phyloP scores from a whole-genome alignment of 495 filamentous ascomycete genomes.

The Neurospora intermedia region DNA sequence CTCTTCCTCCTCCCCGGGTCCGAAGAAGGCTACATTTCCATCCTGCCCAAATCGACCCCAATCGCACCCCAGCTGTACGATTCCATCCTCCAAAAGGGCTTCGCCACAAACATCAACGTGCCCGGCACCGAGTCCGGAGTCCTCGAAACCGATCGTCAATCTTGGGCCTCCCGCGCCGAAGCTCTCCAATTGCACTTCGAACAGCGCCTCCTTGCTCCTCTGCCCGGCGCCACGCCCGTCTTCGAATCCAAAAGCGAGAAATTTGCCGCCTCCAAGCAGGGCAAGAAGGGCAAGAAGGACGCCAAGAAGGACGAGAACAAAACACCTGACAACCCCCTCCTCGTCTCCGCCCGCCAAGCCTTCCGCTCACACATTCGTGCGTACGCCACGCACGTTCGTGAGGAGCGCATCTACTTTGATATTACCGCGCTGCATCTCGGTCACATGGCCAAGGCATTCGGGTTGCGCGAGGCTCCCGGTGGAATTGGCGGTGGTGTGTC shows the following conservation, averaged over 20 bases:
- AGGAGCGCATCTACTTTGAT: slow-evolving; percentile 76
- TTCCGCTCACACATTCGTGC: slow-evolving; percentile 89
- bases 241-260: not conserved
- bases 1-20: slow-evolving; percentile 84
- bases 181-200: slow-evolving; percentile 39
- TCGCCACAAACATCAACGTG: slow-evolving; percentile 30
- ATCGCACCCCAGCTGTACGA: slow-evolving; percentile 32
- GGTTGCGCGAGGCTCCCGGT: slow-evolving; percentile 74
- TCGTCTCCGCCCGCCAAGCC: slow-evolving; percentile 66
- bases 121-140: slow-evolving; percentile 11
- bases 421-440: slow-evolving; percentile 83
- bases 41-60: slow-evolving; percentile 44
- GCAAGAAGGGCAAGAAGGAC: slow-evolving; percentile 10
- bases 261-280: slow-evolving; percentile 13
- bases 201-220: slow-evolving; percentile 30
- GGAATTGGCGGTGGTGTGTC: slow-evolving; percentile 50
- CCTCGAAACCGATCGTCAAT: slow-evolving; percentile 19
- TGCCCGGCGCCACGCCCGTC: not conserved
- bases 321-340: slow-evolving; percentile 22
- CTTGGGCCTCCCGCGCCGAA: slow-evolving; percentile 35
- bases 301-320: slow-evolving; percentile 1
- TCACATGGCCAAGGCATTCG: slow-evolving; percentile 90
- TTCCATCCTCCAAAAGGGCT: slow-evolving; percentile 44
- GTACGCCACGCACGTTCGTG: slow-evolving; percentile 83
- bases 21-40: slow-evolving; percentile 79